Percentiles rank a stretch among this genome's conserved stretches.
Evolutionary conservation across 2,329 filamentous ascomycete genomes (phyloP).

Genomic region (Xylariaceae sp.): DNA sequence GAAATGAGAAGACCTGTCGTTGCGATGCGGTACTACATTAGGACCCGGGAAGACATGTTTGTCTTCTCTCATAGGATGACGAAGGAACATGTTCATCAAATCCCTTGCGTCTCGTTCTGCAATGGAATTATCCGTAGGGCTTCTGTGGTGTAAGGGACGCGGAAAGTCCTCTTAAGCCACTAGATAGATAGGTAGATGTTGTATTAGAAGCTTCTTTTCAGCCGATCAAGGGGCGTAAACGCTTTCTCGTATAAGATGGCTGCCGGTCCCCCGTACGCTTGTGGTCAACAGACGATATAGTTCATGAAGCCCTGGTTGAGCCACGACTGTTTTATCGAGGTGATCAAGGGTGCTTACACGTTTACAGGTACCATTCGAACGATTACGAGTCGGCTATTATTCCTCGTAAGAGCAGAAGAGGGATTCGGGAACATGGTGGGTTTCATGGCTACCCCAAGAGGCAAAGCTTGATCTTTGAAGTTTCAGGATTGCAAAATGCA

Average conservation of each 20-base stretch:
- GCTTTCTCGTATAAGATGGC: too few relatives aligned
- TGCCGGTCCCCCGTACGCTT: not conserved
- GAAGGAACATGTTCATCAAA: conserved; percentile 9
- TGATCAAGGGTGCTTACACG: not conserved
- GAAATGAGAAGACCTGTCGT: conserved; percentile 24
- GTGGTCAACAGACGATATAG: too few relatives aligned
- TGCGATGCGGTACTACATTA: not conserved
- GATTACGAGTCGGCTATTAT: conserved; percentile 1
- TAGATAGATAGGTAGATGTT: too few relatives aligned
- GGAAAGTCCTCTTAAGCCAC: too few relatives aligned
- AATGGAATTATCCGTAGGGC: conserved; percentile 6
- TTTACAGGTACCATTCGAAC: not conserved
- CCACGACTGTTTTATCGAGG: not conserved
- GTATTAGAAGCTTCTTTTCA: too few relatives aligned
- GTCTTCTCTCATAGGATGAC: conserved; percentile 20
- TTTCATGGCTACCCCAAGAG: conserved; percentile 17
- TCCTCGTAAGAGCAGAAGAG: conserved; percentile 11
- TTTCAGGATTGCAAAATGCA: conserved; percentile 14
- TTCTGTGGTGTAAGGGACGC: conserved; percentile 3
- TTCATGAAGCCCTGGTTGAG: not conserved
- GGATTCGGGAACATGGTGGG: conserved; percentile 8
- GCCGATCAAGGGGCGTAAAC: too few relatives aligned
- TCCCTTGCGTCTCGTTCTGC: conserved; percentile 9
- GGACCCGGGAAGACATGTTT: conserved; percentile 11
- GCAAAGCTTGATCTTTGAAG: conserved; percentile 18